A percentile compares a stretch with the other conserved stretches of the same genome.
phyloP scores from a whole-genome alignment of 345 rosid species.

The Pelargonium nanum region DNA sequence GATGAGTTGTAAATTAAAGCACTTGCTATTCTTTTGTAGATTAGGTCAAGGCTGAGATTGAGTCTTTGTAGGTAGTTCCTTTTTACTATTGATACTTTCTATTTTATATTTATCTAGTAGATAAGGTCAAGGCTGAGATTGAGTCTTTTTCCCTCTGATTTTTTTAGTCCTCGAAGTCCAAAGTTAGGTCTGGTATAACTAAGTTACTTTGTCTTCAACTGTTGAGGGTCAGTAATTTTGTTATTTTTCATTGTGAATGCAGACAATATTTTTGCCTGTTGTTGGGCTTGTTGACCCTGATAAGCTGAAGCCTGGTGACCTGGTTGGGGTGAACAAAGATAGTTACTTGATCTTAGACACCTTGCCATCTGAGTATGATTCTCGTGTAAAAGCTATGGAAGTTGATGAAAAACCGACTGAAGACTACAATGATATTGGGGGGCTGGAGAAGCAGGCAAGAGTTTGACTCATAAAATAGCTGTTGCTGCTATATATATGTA shows the following conservation, averaged over 20 bases:
- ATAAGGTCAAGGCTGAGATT: too few relatives aligned
- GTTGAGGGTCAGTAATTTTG: not conserved
- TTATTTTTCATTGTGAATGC: constrained; percentile 9
- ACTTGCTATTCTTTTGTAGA: not conserved
- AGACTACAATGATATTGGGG: constrained; percentile 97
- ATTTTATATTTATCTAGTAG: not conserved
- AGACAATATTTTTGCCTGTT: constrained; percentile 96
- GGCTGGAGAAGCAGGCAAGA: constrained; percentile 85
- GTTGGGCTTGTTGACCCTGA: constrained; percentile 99
- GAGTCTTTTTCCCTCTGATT: too few relatives aligned
- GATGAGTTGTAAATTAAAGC: not conserved
- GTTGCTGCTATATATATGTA: not conserved
- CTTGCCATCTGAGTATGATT: constrained; percentile 92
- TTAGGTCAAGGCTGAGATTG: not conserved
- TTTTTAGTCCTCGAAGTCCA: not conserved
- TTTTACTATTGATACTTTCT: too few relatives aligned
- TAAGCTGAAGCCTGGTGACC: constrained; percentile 89
- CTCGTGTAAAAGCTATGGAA: constrained; percentile 98
- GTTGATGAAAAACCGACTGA: constrained; percentile 98
- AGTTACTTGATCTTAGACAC: constrained; percentile 94
- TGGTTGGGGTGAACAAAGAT: constrained; percentile 97
- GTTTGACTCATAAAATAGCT: not conserved
- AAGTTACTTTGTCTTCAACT: not conserved
- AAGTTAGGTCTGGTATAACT: not conserved
- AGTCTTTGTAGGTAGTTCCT: not conserved